phyloP scores from a whole-genome alignment of 2,329 filamentous ascomycete species.

The Aspergillus pseudotamarii region DNA sequence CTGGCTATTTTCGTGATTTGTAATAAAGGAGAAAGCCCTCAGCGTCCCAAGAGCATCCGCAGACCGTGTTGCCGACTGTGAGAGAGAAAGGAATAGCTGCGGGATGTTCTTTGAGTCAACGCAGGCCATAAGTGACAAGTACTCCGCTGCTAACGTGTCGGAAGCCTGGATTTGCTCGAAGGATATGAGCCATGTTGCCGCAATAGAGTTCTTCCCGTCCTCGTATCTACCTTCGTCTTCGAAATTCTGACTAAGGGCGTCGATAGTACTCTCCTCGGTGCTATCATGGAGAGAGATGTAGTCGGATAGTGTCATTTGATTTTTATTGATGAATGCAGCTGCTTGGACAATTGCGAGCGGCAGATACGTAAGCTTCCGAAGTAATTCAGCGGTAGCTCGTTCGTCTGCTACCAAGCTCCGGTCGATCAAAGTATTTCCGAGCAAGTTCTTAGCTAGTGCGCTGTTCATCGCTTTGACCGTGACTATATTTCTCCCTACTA shows the following conservation, averaged over 20 bases:
- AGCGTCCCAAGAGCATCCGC: not conserved
- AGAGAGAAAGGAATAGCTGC: not conserved
- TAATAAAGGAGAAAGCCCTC: not conserved
- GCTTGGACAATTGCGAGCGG: conserved; percentile 1
- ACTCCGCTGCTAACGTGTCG: not conserved
- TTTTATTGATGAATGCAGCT: not conserved
- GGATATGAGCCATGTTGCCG: not conserved
- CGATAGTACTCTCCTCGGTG: not conserved
- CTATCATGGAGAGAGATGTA: not conserved
- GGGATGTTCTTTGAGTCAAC: not conserved
- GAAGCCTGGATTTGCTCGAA: not conserved
- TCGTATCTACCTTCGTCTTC: conserved; percentile 2
- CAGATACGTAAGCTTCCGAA: not conserved
- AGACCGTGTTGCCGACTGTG: not conserved
- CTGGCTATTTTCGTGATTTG: not conserved
- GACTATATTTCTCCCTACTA: not conserved
- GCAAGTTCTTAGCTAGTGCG: not conserved
- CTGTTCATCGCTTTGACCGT: not conserved
- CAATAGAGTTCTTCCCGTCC: not conserved
- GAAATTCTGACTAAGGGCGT: conserved; percentile 3
- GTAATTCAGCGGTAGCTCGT: not conserved
- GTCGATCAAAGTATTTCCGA: not conserved
- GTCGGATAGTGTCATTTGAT: not conserved
- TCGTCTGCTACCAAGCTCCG: not conserved
- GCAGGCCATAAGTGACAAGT: not conserved